Conservation (phyloP, 805 yeast species). For the Lachancea dasiensis region DNA sequence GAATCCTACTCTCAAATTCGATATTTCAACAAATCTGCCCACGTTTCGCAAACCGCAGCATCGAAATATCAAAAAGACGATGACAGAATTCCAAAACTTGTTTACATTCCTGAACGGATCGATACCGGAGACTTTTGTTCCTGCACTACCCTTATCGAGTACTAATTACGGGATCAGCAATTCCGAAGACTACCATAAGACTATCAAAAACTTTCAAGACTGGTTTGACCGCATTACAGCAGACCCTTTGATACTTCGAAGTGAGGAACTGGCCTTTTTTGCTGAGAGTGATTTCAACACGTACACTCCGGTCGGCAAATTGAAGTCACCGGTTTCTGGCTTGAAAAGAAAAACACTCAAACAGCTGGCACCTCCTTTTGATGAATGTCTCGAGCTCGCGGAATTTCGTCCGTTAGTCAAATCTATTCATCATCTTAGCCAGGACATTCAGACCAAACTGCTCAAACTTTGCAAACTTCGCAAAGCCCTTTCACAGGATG, state of each 20-base stretch:
- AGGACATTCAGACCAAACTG: constrained; percentile 46
- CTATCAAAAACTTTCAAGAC: constrained; percentile 58
- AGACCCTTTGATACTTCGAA: constrained; percentile 77
- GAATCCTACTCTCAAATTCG: constrained; percentile 75
- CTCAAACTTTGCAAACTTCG: constrained; percentile 47
- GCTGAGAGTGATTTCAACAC: constrained; percentile 67
- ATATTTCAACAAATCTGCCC: constrained; percentile 63
- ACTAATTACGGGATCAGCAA: constrained; percentile 82
- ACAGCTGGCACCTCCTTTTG: constrained; percentile 88
- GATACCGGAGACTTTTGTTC: constrained; percentile 88
- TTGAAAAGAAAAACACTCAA: constrained; percentile 82
- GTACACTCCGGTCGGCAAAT: constrained; percentile 45
- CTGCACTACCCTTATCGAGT: constrained; percentile 70
- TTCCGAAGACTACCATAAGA: constrained; percentile 64
- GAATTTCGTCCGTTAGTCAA: constrained; percentile 85
- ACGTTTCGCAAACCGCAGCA: constrained; percentile 65
- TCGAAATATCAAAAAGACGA: constrained; percentile 74
- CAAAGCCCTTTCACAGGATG: constrained; percentile 47
- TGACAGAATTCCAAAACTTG: constrained; percentile 67
- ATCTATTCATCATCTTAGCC: constrained; percentile 55
- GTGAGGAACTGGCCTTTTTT: constrained; percentile 83
- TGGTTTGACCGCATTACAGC: constrained; percentile 76
- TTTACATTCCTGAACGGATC: constrained; percentile 74
- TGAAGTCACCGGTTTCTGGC: constrained; percentile 72
- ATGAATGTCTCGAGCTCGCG: constrained; percentile 73